Percentiles rank a stretch among this genome's conserved stretches.
Evolutionary conservation across 2,329 filamentous ascomycete species (phyloP).

Genomic region (Phaeosphaeriaceae sp.): DNA sequence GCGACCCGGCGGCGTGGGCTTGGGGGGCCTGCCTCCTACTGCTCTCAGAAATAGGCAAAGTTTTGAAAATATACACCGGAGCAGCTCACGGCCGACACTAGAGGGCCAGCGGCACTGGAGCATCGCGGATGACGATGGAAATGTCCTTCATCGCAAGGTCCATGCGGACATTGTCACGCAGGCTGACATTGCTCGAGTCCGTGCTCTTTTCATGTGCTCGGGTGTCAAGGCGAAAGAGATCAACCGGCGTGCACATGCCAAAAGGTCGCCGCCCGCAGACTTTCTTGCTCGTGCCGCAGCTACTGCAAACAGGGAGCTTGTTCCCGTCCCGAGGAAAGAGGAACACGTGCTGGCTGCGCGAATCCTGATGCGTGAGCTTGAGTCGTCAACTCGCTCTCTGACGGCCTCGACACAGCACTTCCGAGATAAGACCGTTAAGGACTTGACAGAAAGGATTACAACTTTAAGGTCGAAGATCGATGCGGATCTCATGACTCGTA

Average conservation of each 20-base stretch:
- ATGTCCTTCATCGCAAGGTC: slow-evolving; percentile 41
- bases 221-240: slow-evolving; percentile 92
- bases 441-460: slow-evolving; percentile 54
- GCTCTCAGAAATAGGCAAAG: slow-evolving; percentile 28
- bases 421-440: slow-evolving; percentile 53
- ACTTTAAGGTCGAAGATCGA: slow-evolving; percentile 55
- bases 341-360: slow-evolving; percentile 63
- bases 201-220: slow-evolving; percentile 77
- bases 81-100: slow-evolving; percentile 45
- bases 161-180: slow-evolving; percentile 47
- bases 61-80: slow-evolving; percentile 22
- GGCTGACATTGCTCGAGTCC: slow-evolving; percentile 81
- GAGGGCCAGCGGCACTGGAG: slow-evolving; percentile 63
- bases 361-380: slow-evolving; percentile 57
- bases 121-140: slow-evolving; percentile 57
- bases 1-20: slow-evolving; percentile 36
- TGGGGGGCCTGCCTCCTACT: slow-evolving; percentile 38
- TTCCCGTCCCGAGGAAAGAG: slow-evolving; percentile 58
- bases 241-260: slow-evolving; percentile 66
- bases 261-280: slow-evolving; percentile 35
- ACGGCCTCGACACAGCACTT: slow-evolving; percentile 61
- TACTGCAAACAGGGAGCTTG: slow-evolving; percentile 50
- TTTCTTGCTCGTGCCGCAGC: slow-evolving; percentile 51
- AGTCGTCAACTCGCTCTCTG: slow-evolving; percentile 54
- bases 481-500: slow-evolving; percentile 62